Evolutionary conservation across 495 filamentous ascomycete species (phyloP), one percentile per base, ranked within the genome.

Genomic region (Aspergillus funiculosus): DNA sequence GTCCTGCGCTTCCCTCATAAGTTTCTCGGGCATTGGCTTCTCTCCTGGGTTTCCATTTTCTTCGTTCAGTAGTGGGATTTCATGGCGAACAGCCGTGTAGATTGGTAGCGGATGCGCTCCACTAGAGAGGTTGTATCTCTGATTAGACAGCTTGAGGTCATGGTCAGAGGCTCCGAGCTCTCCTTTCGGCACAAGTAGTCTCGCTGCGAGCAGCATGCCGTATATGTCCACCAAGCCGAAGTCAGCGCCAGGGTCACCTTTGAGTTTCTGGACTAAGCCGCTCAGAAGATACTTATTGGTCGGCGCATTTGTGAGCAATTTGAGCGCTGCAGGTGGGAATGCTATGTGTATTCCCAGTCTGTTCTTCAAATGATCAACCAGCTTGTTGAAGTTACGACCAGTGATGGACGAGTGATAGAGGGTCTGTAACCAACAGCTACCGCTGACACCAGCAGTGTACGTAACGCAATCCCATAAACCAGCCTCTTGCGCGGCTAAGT

Each of bases 191-290:
- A 98, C 84, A 15, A 98, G 66, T 1, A 96, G 67, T 50, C 92
- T 72, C 15, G 87, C 85, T 9, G 86, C 87, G 14, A 98, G 69
- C 25, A 97, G 66, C 32, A 96, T 59, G 2, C 92, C 92, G 61
- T 96, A 98, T 26, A 90, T 72, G 59, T 96, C 92, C 30, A 98
- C 92, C 26, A 97, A 71, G 1, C 89, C 89, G 58, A 95, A 89
- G 38, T 87, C 80, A 0, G 89, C 86, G 11, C 79, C 71, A 0
- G 85, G 79, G 41, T 91, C 85, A 5, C 85, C 88, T 61, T 85
- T 87, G 21, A 94, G 68, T 61, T 94, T 94, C 60, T 98, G 92
- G 4, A 98, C 80, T 36, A 94, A 58, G 5, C 91, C 90, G 51
- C 83, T 83, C 9, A 98, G 75, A 22, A 98, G 80, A 53, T 85